Evolutionary conservation across 1,284 basidiomycete species (phyloP), one percentile per base, ranked within the genome.

Genomic region (Trametes versicolor): DNA sequence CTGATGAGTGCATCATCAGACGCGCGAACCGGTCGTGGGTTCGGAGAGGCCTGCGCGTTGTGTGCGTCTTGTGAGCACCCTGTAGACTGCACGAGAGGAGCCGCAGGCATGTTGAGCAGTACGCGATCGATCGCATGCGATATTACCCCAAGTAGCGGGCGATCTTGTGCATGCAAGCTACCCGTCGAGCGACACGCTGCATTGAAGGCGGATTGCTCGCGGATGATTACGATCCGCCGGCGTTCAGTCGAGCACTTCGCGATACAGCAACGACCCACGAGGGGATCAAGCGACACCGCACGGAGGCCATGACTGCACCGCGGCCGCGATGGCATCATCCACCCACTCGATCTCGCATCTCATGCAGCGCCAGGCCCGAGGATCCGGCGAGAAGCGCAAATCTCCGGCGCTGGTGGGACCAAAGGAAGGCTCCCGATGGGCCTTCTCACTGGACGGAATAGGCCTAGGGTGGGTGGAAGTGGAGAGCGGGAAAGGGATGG

Each of bases 1-100:
- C 60, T 67, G 62, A 64, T 64, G 53, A 50, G 43, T 50, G 47
- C 48, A 59, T 62, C 60, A 67, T 63, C 62, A 67, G 66, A 60
- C 56, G 19, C 10, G 47, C 50, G 62, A 34, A 57, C 29, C 17
- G 29, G 21, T 19, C 61, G 29, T 36, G 54, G 54, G 54, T 37
- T 57, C 39, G 55, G 48, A 32, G 47, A 17, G 21, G 45, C 29
- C 13, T 50, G 41, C 41, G 47, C 49, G 61, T 52, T 57, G 34
- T 59, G 41, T 32, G 19, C 25, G 10, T 32, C 29, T 32, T 32
- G 29, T 32, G 29, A 32, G 29, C 29, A 32, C 8, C 8, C 29
- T 56, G 19, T 50, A n/a, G 34, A 49, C 34, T 23, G 7, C 34
- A 12, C n/a, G 37, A 5, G 60, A 12, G 13, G 21, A 34, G 39